Evolutionary conservation across 257 asterid species (phyloP), one percentile per base, ranked within the genome.

Genomic region (Solanum habrochaites): DNA sequence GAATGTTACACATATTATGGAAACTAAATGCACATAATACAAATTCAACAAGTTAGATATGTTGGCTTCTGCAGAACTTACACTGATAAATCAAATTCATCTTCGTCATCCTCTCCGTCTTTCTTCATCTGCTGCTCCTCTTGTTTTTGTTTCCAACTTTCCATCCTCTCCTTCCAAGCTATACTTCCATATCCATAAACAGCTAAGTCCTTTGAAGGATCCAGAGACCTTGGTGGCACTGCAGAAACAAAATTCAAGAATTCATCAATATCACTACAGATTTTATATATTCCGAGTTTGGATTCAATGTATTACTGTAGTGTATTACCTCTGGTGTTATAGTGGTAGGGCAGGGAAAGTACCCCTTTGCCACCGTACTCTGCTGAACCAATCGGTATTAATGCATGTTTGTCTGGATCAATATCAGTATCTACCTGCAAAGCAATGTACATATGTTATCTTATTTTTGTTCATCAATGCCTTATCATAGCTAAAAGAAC

Each of bases 141-240:
- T 89, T 86, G 89, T 60, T 86, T 86, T 45, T 86, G 47, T 40
- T 85, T 89, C 90, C 90, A 87, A 15, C 12, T 35, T 29, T 87
- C 87, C 88, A 89, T 81, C 60, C 88, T 87, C 86, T 89, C 91
- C 86, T 89, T 89, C 91, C 91, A 89, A 6, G 91, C 90, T 40
- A 89, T 67, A 56, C 90, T 89, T 20, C 91, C 91, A 62, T 89
- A 89, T 16, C 91, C 91, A 29, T 89, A 87, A 42, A 87, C 86
- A 37, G 89, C 83, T 27, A 90, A 82, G 49, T 90, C 90, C 86
- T 88, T 90, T n/a, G 90, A 86, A 27, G 90, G 89, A 84, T 90
- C 91, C 85, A 90, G 52, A 9, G 91, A 80, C 70, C 87, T 87
- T 31, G 86, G 87, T 64, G 42, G 62, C 45, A 23, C 90, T 88